Conservation (phyloP, 345 rosid genomes). For the Nephelium lappaceum region DNA sequence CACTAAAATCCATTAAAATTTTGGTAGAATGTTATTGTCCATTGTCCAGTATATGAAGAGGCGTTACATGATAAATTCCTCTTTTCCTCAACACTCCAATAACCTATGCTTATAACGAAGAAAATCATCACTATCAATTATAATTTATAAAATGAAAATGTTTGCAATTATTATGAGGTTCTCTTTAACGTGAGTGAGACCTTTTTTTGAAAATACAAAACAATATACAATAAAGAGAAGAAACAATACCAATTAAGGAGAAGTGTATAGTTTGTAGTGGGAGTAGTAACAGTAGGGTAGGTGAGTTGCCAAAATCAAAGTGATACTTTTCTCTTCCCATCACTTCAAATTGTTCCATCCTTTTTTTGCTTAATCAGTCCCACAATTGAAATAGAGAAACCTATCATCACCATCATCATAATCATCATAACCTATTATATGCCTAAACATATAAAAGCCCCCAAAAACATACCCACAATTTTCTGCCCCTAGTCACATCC, state of each 20-base stretch:
- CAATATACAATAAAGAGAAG: neutral
- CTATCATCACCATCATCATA: neutral
- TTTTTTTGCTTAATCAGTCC: too few species aligned
- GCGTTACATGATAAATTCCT: too few species aligned
- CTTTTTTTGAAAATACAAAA: too few species aligned
- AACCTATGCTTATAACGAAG: too few species aligned
- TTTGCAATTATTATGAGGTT: neutral
- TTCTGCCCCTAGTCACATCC: constrained; percentile 16
- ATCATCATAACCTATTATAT: neutral
- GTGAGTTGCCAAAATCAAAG: constrained; percentile 6
- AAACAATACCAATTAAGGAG: neutral
- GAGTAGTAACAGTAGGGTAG: neutral
- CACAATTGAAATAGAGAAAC: neutral
- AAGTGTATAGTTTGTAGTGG: neutral
- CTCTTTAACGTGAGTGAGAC: neutral
- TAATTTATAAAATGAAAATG: neutral
- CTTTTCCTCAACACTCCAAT: too few species aligned
- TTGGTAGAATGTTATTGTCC: too few species aligned
- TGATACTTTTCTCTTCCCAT: neutral
- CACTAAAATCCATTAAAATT: too few species aligned
- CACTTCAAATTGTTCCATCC: constrained; percentile 2
- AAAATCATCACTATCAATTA: neutral
- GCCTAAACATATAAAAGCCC: constrained; percentile 9
- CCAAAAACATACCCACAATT: neutral
- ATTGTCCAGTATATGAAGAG: too few species aligned